phyloP scores from a whole-genome alignment of 345 rosid species.

The Adansonia digitata region DNA sequence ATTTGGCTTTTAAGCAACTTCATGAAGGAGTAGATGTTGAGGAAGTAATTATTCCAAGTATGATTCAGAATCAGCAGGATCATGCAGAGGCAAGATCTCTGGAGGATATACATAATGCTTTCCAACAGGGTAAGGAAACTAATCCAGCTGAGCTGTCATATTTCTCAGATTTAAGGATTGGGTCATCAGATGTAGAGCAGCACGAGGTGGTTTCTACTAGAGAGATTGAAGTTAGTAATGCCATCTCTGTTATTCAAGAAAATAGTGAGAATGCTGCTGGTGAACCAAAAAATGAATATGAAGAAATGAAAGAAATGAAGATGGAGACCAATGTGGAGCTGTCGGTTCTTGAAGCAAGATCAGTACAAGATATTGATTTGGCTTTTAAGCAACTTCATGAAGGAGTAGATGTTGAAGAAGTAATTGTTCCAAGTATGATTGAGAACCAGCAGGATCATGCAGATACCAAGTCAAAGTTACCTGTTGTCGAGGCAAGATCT shows the following conservation, averaged over 20 bases:
- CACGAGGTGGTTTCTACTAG: not conserved
- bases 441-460: slow-evolving; percentile 23
- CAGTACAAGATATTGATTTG: slow-evolving; percentile 48
- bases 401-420: slow-evolving; percentile 50
- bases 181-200: slow-evolving; percentile 13
- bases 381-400: slow-evolving; percentile 57
- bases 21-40: slow-evolving; percentile 51
- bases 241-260: not conserved
- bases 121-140: slow-evolving; percentile 33
- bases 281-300: not conserved
- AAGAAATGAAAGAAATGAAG: slow-evolving; percentile 17
- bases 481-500: slow-evolving; percentile 40
- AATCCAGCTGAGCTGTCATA: slow-evolving; percentile 17
- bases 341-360: slow-evolving; percentile 49
- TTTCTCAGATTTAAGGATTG: slow-evolving; percentile 21
- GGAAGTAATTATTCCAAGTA: slow-evolving; percentile 32
- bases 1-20: slow-evolving; percentile 53
- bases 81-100: slow-evolving; percentile 33
- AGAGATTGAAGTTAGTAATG: not conserved
- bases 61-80: slow-evolving; percentile 26
- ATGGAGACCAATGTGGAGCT: slow-evolving; percentile 26
- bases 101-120: slow-evolving; percentile 32
- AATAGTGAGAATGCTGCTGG: not conserved
- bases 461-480: slow-evolving; percentile 24
- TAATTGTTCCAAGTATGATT: slow-evolving; percentile 23